A percentile compares a stretch with the other conserved stretches of the same genome.
Evolutionary conservation across 2,329 filamentous ascomycete genomes (phyloP).

Genomic region (Arthrinium puccinioides): DNA sequence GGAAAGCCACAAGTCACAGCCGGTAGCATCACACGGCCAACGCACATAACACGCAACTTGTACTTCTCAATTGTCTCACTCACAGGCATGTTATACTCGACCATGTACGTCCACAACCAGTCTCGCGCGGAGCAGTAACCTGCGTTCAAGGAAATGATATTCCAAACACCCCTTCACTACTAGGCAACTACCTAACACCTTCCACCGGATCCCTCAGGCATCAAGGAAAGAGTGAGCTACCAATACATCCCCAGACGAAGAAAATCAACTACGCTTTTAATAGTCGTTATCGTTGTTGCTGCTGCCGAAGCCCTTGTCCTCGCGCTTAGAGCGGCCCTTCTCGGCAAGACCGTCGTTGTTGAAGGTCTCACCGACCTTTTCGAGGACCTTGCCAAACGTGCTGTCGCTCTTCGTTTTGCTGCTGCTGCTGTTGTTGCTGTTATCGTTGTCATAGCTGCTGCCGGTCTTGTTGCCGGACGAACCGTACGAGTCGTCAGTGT

Average conservation of each 20-base stretch:
- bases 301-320: constrained; percentile 20
- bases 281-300: constrained; percentile 16
- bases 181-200: too few relatives aligned
- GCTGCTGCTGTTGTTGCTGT: constrained; percentile 1
- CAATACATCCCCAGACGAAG: too few relatives aligned
- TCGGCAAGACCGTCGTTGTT: constrained; percentile 37
- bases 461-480: constrained; percentile 12
- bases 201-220: too few relatives aligned
- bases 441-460: constrained; percentile 6
- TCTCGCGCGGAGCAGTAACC: too few relatives aligned
- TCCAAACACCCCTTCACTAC: too few relatives aligned
- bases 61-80: too few relatives aligned
- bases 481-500: constrained; percentile 9
- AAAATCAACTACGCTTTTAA: neutral
- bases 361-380: constrained; percentile 47
- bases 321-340: constrained; percentile 44
- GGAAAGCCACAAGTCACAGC: too few relatives aligned
- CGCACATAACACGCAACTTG: too few relatives aligned
- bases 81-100: too few relatives aligned
- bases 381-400: constrained; percentile 47
- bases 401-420: constrained; percentile 8
- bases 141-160: too few relatives aligned
- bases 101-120: too few relatives aligned
- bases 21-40: too few relatives aligned
- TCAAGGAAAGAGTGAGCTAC: neutral